A percentile compares a stretch with the other conserved stretches of the same genome.
Evolutionary conservation across 768 basidiomycete species (phyloP).

Genomic region (Suillus ampliporus): DNA sequence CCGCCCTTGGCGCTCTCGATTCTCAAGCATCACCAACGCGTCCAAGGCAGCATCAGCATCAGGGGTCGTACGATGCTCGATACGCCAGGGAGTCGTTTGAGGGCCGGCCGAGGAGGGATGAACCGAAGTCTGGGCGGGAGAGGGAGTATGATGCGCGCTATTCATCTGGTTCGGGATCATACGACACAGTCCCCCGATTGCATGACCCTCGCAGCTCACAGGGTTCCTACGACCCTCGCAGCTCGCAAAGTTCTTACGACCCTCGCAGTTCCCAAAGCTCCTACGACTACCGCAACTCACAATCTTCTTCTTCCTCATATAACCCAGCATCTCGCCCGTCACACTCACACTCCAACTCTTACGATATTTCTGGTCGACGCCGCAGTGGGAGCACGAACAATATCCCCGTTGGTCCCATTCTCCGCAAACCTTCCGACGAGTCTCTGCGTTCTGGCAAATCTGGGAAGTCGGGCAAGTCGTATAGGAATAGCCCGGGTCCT

Average conservation of each 20-base stretch:
- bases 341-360: background rate
- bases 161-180: conserved; percentile 14
- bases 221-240: background rate
- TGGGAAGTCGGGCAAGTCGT: conserved; percentile 36
- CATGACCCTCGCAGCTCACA: background rate
- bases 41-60: conserved; percentile 29
- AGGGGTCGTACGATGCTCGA: conserved; percentile 30
- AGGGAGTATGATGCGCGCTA: conserved; percentile 9
- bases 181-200: conserved; percentile 15
- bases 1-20: conserved; percentile 26
- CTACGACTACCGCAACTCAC: background rate
- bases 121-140: conserved; percentile 7
- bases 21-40: conserved; percentile 29
- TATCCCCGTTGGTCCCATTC: conserved; percentile 23
- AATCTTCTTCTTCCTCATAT: background rate
- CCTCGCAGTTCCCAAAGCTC: background rate
- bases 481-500: conserved; percentile 23
- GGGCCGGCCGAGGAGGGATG: conserved; percentile 1
- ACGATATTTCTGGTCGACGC: conserved; percentile 23
- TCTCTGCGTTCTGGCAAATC: conserved; percentile 50
- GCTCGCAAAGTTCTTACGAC: background rate
- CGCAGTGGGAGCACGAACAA: conserved; percentile 33
- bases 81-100: conserved; percentile 5
- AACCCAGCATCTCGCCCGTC: background rate
- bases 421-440: conserved; percentile 43